Base-by-base conservation (phyloP, 1,284 basidiomycete species). In the Pseudozyma tsukubaensis region DNA sequence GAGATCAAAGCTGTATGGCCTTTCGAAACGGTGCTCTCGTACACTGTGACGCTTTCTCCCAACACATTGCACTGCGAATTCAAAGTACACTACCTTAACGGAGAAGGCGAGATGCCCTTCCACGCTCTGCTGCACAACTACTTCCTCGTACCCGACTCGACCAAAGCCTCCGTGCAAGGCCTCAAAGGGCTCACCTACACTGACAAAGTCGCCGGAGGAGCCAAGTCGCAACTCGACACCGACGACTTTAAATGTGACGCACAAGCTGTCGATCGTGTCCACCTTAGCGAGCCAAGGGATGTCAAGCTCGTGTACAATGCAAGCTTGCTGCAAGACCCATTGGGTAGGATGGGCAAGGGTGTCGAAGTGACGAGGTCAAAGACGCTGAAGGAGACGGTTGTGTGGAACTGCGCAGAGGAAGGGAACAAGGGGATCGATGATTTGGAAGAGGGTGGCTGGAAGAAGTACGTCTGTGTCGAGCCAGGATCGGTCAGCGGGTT, bases 51-150 rank as follows among this genome's bases (percentile, higher is more conserved):
- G 3, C 68, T 80, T 13, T 37, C 56, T 12, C 62, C 76, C 3
- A 44, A 72, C 36, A 29, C 67, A 19, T 81, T 85, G 50, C 50
- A 55, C 16, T 80, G 81, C 50, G 59, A 63, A 36, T 80, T 85
- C 59, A 74, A 72, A 24, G 79, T 85, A 40, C 58, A 72, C 50
- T 72, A 85, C 49, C 29, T 61, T 6, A 35, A 63, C 18, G 66
- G 40, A 50, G 72, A 63, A 6, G 50, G 40, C 52, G 78, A 65
- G 2, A 56, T 86, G 59, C 73, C 78, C 11, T 85, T 86, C 82
- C 85, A 86, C 52, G 83, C 85, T 1, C 77, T 86, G 19, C 76
- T 86, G 21, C 85, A 86, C 79, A 83, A 84, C 47, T 81, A 80
- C 59, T 49, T 80, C 13, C 60, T 60, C 13, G 72, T 86, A 5